Evolutionary conservation across 106 monocot species (phyloP), one percentile per base, ranked within the genome.

Genomic region (Vanilla planifolia): DNA sequence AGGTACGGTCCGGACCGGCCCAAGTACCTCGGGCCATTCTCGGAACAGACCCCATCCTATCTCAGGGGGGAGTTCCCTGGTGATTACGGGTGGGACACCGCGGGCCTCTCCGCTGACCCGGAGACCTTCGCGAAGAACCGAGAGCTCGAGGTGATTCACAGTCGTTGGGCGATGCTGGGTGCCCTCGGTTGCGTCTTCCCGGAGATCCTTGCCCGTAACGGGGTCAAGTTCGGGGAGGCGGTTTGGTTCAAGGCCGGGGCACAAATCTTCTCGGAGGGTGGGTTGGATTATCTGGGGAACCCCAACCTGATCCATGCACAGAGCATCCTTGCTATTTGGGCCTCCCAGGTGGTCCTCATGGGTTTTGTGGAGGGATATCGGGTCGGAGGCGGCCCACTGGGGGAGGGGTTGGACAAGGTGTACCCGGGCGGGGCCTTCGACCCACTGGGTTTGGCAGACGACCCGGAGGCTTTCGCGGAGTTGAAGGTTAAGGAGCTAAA

Each of bases 321-420:
- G 64, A 86, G 86, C 78, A 86, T 86, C 71, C 72, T 86, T 1
- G 87, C 87, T 39, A 82, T 87, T 19, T 79, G 72, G 78, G 81
- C 78, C 7, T 21, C 42, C 3, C 84, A 89, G 73, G 89, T 89
- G 6, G 79, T 89, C n/a, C 75, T 89, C 3, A 89, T 89, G 89
- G 89, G 89, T 55, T 78, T 85, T 34, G 45, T 89, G 11, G 89
- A 89, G 69, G 89, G 85, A 27, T 89, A 89, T 78, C 72, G 89
- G 14, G 73, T 89, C 8, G 85, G 85, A 2, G 85, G 81, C 4
- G 85, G 85, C 10, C 81, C 81, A 0, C 70, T 85, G 0, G 89
- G 85, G 0, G 85, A 89, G 73, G 89, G 85, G 13, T 76, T 88
- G 8, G 85, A 89, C 45, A 55, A 60, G 27, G 30, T 84, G 11